Evolutionary conservation across 2,329 filamentous ascomycete genomes (phyloP), one percentile per base, ranked within the genome.

Genomic region (Xylariales sp.): DNA sequence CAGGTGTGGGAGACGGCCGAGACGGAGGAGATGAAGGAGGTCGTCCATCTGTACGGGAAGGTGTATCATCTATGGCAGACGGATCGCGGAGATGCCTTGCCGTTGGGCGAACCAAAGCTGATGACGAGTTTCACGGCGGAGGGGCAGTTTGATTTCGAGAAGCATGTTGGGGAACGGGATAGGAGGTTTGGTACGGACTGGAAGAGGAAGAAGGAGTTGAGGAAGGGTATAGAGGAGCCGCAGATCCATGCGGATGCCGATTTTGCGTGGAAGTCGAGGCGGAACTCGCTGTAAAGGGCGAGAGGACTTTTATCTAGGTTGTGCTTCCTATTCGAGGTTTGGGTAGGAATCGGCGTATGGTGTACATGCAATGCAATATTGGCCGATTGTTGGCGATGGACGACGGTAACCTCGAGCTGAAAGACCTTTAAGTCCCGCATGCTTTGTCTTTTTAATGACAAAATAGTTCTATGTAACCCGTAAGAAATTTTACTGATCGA

Each of bases 1-100:
- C 62, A 71, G 0, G 75, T 69, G 0, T 95, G 88, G 88, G 84
- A 93, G 48, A 59, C 71, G 4, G 83, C 86, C 2, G 88, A 95
- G 66, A 86, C 78, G 22, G 73, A 76, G 34, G 88, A 91, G 62
- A 93, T 95, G 86, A 78, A 84, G 47, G 73, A 89, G 44, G 73
- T 93, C 0, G 65, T 88, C 3, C 70, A 76, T 1, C 59, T 93
- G 3, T 94, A 94, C 55, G 88, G 88, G 8, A 95, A 95, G 59
- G 79, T 84, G 1, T 93, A 84, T 60, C 88, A 95, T 59, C 70
- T 93, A 31, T 95, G 89, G 88, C 86, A 94, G 71, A 78, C 84
- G 12, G 88, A 94, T 63, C 69, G 76, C 5, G 86, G 86, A 0
- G 79, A 91, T 54, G 55, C 57, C 45, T 46, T 78, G 21, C 74